A percentile compares a stretch with the other conserved stretches of the same genome.
These are phyloP conservation scores for Capsella rubella DNA, from an alignment of 441 rosid species.

Conservation along the genomic window DNA sequence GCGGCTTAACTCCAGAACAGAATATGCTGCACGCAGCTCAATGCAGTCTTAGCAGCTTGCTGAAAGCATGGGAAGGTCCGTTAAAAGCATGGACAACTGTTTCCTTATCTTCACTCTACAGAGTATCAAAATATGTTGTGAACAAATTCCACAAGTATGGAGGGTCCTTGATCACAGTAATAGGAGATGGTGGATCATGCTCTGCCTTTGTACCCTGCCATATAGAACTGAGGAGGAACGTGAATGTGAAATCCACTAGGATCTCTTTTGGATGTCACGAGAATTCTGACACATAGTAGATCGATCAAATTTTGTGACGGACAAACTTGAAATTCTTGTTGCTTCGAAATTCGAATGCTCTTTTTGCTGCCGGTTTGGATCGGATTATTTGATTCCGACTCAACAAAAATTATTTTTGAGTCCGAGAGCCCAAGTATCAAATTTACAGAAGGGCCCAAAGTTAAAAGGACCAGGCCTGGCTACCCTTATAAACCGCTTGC, in stretches of 20 bases:
- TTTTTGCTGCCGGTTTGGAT: background rate
- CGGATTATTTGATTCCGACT: too few species aligned
- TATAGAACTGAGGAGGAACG: background rate
- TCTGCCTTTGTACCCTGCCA: background rate
- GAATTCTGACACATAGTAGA: background rate
- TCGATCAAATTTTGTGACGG: background rate
- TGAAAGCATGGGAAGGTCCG: background rate
- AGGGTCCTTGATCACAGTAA: background rate
- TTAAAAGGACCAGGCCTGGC: slow-evolving; percentile 12
- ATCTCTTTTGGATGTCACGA: background rate
- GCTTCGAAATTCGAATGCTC: slow-evolving; percentile 6
- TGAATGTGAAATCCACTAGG: background rate
- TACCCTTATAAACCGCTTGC: slow-evolving; percentile 15
- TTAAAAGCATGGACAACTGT: slow-evolving; percentile 48
- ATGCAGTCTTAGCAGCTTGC: background rate
- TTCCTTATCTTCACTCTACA: slow-evolving; percentile 57
- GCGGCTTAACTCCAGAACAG: slow-evolving; percentile 1
- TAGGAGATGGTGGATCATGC: slow-evolving; percentile 4
- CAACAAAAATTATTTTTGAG: too few species aligned
- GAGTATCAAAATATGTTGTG: slow-evolving; percentile 10
- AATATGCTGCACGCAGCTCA: slow-evolving; percentile 8
- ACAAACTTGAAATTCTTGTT: slow-evolving; percentile 1
- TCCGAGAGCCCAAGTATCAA: background rate
- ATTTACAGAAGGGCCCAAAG: background rate
- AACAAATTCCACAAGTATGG: slow-evolving; percentile 5